phyloP scores from a whole-genome alignment of 257 asterid species.

The Scutellaria minor region DNA sequence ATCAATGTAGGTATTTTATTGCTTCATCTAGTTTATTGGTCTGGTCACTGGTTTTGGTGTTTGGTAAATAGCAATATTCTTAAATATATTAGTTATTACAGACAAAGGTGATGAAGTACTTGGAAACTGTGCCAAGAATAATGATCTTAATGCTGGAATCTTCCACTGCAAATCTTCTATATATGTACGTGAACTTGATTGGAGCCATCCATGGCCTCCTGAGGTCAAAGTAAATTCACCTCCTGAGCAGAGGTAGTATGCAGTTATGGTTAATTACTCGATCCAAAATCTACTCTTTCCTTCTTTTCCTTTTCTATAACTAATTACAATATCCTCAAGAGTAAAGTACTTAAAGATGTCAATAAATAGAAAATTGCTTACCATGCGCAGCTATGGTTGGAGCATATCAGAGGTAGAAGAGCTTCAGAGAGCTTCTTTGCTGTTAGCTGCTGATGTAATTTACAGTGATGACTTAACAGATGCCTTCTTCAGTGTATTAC shows the following conservation, averaged over 20 bases:
- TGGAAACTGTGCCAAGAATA: conserved; percentile 71
- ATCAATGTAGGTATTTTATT: not conserved
- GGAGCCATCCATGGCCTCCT: conserved; percentile 79
- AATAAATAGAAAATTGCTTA: conserved; percentile 13
- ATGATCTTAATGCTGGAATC: conserved; percentile 59
- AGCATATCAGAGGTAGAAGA: conserved; percentile 65
- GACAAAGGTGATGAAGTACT: conserved; percentile 82
- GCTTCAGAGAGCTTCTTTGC: conserved; percentile 70
- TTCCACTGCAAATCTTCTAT: conserved; percentile 52
- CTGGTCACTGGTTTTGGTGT: not conserved
- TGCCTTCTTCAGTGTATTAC: conserved; percentile 66
- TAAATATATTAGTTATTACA: conserved; percentile 30
- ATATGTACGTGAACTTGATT: conserved; percentile 90
- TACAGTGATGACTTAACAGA: conserved; percentile 82
- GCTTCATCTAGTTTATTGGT: not conserved
- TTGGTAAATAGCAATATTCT: conserved; percentile 10
- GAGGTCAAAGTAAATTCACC: conserved; percentile 42
- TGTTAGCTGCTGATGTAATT: conserved; percentile 96
- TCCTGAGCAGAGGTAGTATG: conserved; percentile 51
- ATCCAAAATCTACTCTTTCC: conserved; percentile 2
- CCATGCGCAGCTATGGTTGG: conserved; percentile 68
- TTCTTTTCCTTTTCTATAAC: not conserved
- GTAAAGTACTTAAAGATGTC: not conserved
- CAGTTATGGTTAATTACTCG: not conserved
- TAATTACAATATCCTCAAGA: not conserved